phyloP scores from a whole-genome alignment of 2,329 filamentous ascomycete species.

The Clarireedia paspali region DNA sequence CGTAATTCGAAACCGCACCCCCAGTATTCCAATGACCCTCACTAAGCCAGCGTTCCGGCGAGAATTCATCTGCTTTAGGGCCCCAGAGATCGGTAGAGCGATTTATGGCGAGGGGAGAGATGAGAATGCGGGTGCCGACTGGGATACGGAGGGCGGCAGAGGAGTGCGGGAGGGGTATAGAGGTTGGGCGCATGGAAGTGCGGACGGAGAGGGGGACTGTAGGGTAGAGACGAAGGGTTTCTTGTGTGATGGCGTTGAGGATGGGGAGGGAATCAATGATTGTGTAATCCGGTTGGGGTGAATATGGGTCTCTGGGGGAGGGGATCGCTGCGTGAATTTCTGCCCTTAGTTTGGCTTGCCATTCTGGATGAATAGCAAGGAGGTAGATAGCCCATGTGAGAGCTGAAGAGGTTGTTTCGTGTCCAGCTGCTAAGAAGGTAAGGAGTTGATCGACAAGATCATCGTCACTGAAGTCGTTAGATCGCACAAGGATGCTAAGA shows the following conservation, averaged over 20 bases:
- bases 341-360: constrained; percentile 50
- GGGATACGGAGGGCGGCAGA: constrained; percentile 51
- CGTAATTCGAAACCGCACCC: constrained; percentile 67
- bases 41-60: constrained; percentile 49
- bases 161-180: constrained; percentile 46
- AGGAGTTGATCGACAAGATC: constrained; percentile 78
- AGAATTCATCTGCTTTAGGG: constrained; percentile 49
- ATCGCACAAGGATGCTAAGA: constrained; percentile 68
- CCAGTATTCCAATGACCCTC: constrained; percentile 38
- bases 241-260: constrained; percentile 58
- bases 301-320: constrained; percentile 32
- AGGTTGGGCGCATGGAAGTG: constrained; percentile 46
- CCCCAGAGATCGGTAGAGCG: constrained; percentile 51
- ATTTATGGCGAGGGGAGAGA: constrained; percentile 50
- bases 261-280: constrained; percentile 58
- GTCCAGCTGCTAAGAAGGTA: constrained; percentile 75
- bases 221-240: constrained; percentile 59
- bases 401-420: constrained; percentile 70
- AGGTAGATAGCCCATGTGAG: constrained; percentile 64
- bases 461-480: constrained; percentile 66
- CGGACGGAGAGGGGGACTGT: constrained; percentile 60
- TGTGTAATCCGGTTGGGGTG: constrained; percentile 44
- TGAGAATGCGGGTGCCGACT: constrained; percentile 45
- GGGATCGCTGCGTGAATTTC: constrained; percentile 52
- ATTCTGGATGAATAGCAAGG: constrained; percentile 48